Base-by-base conservation (phyloP, 2,329 filamentous ascomycete species). In the Trichoderma sp. region DNA sequence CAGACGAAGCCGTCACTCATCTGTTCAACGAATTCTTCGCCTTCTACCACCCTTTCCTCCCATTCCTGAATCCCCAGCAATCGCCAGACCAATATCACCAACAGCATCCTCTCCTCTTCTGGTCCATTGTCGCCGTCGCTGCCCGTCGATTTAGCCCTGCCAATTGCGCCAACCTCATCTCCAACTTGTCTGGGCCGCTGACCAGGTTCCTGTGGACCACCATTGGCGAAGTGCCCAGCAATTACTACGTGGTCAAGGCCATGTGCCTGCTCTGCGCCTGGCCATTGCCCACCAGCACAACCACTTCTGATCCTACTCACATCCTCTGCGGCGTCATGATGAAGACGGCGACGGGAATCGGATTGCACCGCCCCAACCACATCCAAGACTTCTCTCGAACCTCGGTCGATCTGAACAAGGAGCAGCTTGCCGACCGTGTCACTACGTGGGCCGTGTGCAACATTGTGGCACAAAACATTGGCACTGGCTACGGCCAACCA, bases 401-500 rank as follows among this genome's bases (percentile, higher is more conserved):
- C 32, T 90, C 88, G 2, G 84, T 92, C 35, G 89, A 93, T 71
- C 82, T 94, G 45, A 90, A 91, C 72, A 90, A 90, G 73, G 91
- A 94, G 75, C 91, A 94, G 73, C 86, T 94, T 68, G 87, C 91
- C 71, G 92, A 95, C 74, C 86, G 92, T 42, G 87, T 94, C 52
- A 88, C 88, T 60, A 94, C 92, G 1, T 95, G 92, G 92, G 92
- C 92, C 1, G 90, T 92, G 4, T 93, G 91, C 81, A 95, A 95
- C 75, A 91, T 94, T 71, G 92, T 94, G 37, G 89, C 91, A 25
- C 92, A 94, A 74, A 89, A 88, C 67, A 87, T 94, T 52, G 91
- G 91, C n/a, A 94, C 92, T 4, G 92, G 92, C 22, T 92, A 93
- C 73, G 92, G 92, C 6, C 92, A 94, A 75, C 92, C 92, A 8